phyloP scores from a whole-genome alignment of 768 basidiomycete genomes.

The Auricularia sp. region DNA sequence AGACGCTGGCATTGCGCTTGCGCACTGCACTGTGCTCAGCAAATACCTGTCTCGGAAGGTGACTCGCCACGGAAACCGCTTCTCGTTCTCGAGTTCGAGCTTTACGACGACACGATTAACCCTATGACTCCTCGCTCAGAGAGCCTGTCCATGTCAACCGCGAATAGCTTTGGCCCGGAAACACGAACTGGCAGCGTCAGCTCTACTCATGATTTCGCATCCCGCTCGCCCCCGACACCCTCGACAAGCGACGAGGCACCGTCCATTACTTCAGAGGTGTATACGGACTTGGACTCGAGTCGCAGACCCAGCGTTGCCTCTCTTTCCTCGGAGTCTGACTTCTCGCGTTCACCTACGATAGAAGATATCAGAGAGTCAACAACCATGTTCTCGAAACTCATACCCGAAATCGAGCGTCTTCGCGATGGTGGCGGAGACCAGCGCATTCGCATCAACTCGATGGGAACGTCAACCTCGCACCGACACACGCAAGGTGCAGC shows the following conservation, averaged over 20 bases:
- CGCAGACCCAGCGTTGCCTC: too few relatives aligned
- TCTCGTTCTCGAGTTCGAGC: conserved; percentile 71
- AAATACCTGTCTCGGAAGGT: conserved; percentile 1
- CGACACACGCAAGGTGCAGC: too few relatives aligned
- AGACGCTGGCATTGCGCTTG: conserved; percentile 61
- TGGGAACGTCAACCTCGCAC: too few relatives aligned
- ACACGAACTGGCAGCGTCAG: neutral
- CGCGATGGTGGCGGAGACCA: conserved; percentile 32
- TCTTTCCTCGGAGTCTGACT: conserved; percentile 8
- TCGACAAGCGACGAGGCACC: neutral
- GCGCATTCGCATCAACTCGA: conserved; percentile 3
- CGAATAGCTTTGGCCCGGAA: neutral
- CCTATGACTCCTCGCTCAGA: conserved; percentile 47
- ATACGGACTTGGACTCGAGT: too few relatives aligned
- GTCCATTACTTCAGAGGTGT: neutral
- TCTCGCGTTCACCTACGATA: conserved; percentile 25
- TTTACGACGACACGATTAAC: conserved; percentile 59
- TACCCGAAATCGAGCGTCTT: conserved; percentile 61
- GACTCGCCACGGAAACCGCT: conserved; percentile 21
- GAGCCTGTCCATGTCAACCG: neutral
- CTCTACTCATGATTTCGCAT: neutral
- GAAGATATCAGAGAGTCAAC: conserved; percentile 65
- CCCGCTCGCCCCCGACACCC: too few relatives aligned
- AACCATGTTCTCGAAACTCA: conserved; percentile 52
- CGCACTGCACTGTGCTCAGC: conserved; percentile 45